A percentile compares a stretch with the other conserved stretches of the same genome.
These are phyloP conservation scores for Vigna unguiculata DNA, from an alignment of 306 rosid species.

Conservation along the genomic window DNA sequence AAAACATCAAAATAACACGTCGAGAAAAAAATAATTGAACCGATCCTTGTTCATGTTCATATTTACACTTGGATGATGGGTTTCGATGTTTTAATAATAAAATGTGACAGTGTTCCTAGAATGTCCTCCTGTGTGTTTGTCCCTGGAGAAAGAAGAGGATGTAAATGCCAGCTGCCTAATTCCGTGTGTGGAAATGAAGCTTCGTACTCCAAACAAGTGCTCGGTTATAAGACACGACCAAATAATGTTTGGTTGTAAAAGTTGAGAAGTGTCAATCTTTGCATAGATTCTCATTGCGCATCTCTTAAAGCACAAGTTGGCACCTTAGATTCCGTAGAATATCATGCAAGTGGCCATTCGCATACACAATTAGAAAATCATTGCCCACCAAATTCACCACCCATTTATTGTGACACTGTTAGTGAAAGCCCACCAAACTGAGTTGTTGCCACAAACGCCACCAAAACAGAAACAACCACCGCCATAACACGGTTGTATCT, in stretches of 20 bases:
- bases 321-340: slow-evolving; percentile 8
- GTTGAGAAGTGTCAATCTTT: slow-evolving; percentile 37
- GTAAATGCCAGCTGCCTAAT: slow-evolving; percentile 38
- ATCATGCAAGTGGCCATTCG: slow-evolving; percentile 10
- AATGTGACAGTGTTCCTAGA: slow-evolving; percentile 1
- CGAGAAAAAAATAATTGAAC: slow-evolving; percentile 41
- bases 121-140: neutral
- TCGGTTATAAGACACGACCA: neutral
- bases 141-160: slow-evolving; percentile 36
- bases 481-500: neutral
- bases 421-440: slow-evolving; percentile 18
- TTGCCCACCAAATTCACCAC: slow-evolving; percentile 33
- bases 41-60: slow-evolving; percentile 20
- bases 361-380: neutral
- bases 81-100: neutral
- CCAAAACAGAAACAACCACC: slow-evolving; percentile 29
- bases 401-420: neutral
- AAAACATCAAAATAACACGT: neutral
- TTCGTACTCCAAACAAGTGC: neutral
- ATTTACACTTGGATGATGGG: slow-evolving; percentile 43
- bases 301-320: slow-evolving; percentile 17
- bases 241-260: slow-evolving; percentile 8
- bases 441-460: slow-evolving; percentile 26
- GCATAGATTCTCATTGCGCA: slow-evolving; percentile 9
- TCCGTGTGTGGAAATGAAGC: slow-evolving; percentile 12